Conservation (phyloP, 163 green algal species). For the Prototheca wickerhamii region DNA sequence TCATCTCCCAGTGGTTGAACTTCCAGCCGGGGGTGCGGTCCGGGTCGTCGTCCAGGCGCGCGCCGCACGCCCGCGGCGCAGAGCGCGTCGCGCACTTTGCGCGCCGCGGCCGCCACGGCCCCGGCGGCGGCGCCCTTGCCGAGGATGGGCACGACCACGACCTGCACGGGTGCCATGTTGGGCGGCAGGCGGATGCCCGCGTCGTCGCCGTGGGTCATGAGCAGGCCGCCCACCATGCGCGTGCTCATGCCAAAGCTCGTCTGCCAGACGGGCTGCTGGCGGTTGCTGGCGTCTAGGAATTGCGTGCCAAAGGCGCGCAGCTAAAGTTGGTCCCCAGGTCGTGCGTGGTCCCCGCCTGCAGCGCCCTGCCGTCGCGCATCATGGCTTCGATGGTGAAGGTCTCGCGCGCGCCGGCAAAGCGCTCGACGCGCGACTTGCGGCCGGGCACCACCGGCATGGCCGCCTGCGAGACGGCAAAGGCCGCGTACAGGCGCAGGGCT, state of each 20-base stretch:
- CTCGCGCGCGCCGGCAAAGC: conserved; percentile 84
- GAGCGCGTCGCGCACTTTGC: not conserved
- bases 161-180: conserved; percentile 82
- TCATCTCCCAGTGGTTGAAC: conserved; percentile 95
- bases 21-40: conserved; percentile 85
- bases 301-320: conserved; percentile 58
- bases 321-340: conserved; percentile 97
- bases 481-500: conserved; percentile 71
- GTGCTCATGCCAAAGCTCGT: conserved; percentile 89
- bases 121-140: conserved; percentile 77
- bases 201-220: conserved; percentile 97
- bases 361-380: conserved; percentile 90
- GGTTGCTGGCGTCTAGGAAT: conserved; percentile 65
- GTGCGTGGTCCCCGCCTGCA: conserved; percentile 95
- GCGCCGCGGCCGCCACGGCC: conserved; percentile 41
- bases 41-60: conserved; percentile 67
- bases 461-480: conserved; percentile 57
- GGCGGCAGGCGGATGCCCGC: conserved; percentile 84
- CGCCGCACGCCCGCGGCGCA: conserved; percentile 63
- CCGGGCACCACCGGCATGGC: conserved; percentile 89
- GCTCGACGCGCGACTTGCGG: conserved; percentile 85
- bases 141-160: conserved; percentile 89
- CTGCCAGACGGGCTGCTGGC: conserved; percentile 80
- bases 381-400: conserved; percentile 99
- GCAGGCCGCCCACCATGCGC: conserved; percentile 88